Percentiles rank a stretch among this genome's conserved stretches.
phyloP scores from a whole-genome alignment of 495 filamentous ascomycete genomes.

The Tuber magnatum region DNA sequence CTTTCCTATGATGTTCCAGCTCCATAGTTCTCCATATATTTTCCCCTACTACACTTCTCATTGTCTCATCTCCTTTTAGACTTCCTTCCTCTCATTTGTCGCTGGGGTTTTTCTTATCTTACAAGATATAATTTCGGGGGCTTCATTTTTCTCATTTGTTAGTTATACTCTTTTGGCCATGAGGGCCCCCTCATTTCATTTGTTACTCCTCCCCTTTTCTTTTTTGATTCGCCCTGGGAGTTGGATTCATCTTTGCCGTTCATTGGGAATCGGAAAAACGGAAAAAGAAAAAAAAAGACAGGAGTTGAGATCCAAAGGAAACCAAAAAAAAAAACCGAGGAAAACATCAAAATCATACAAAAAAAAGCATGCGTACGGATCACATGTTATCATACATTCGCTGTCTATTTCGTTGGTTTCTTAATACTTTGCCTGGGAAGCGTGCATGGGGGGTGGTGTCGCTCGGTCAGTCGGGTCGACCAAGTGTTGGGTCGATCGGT shows the following conservation, averaged over 20 bases:
- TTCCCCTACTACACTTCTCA: conserved; percentile 1
- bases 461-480: background rate
- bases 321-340: conserved; percentile 10
- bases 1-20: background rate
- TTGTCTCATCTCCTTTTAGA: conserved; percentile 2
- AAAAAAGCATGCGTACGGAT: conserved; percentile 21
- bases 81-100: conserved; percentile 1
- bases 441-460: background rate
- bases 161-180: background rate
- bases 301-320: conserved; percentile 4
- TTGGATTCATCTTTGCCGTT: conserved; percentile 1
- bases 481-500: conserved; percentile 6
- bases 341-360: conserved; percentile 13
- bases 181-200: conserved; percentile 15
- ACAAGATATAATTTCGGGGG: background rate
- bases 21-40: background rate
- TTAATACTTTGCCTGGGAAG: background rate
- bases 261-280: conserved; percentile 11
- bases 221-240: conserved; percentile 2
- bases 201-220: conserved; percentile 19
- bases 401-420: conserved; percentile 8
- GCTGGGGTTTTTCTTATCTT: background rate
- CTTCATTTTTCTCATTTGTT: conserved; percentile 1
- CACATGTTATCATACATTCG: conserved; percentile 17
- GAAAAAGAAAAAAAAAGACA: conserved; percentile 19